Percentiles rank a stretch among this genome's conserved stretches.
phyloP scores from a whole-genome alignment of 2,329 filamentous ascomycete genomes.

The Colletotrichum sublineola region DNA sequence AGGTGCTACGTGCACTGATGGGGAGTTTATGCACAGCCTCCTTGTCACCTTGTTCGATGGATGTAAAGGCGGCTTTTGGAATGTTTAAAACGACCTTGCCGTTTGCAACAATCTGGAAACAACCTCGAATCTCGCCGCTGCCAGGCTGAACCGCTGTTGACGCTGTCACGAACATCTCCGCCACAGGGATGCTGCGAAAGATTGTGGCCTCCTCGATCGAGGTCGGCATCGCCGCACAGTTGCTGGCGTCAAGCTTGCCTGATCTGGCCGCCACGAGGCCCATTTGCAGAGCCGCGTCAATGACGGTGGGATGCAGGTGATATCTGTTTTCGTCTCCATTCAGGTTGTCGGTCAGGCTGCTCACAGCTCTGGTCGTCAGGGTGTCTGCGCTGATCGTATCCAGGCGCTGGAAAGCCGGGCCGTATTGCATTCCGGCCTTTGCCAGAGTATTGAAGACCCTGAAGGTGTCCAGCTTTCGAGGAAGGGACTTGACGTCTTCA shows the following conservation, averaged over 20 bases:
- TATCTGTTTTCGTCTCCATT: too few relatives aligned
- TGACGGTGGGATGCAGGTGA: conserved; percentile 6
- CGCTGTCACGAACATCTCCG: too few relatives aligned
- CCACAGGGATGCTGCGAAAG: background rate
- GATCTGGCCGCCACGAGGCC: conserved; percentile 20
- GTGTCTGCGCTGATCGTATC: too few relatives aligned
- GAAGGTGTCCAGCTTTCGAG: background rate
- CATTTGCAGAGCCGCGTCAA: conserved; percentile 26
- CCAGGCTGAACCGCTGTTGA: too few relatives aligned
- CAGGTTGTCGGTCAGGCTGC: too few relatives aligned
- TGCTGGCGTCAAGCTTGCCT: conserved; percentile 28
- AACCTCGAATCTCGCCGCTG: background rate
- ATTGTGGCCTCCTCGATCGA: conserved; percentile 14
- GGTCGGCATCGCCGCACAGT: conserved; percentile 16
- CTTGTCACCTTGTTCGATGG: conserved; percentile 3
- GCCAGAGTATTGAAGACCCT: conserved; percentile 3
- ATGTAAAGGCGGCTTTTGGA: too few relatives aligned
- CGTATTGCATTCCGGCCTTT: too few relatives aligned
- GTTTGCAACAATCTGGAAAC: background rate
- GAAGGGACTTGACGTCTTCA: background rate
- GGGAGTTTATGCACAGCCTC: conserved; percentile 13
- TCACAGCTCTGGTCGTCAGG: too few relatives aligned
- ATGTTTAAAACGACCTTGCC: too few relatives aligned
- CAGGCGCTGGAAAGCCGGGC: too few relatives aligned
- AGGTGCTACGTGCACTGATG: conserved; percentile 17